Conservation (phyloP, 2,329 filamentous ascomycete species). For the Pseudogymnoascus verrucosus region DNA sequence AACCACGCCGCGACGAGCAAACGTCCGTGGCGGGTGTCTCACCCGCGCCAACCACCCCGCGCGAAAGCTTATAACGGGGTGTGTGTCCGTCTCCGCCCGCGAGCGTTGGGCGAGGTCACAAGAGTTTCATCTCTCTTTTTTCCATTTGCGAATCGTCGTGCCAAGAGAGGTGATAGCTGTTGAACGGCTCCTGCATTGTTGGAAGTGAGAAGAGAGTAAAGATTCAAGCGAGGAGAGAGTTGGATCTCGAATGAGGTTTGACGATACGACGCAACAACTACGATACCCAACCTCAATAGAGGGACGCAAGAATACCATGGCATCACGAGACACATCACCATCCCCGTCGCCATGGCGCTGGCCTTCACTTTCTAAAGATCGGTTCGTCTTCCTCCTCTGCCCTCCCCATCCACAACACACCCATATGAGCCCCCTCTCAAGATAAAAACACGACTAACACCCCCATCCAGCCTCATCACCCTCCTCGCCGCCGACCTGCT, state of each 20-base stretch:
- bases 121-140: not conserved
- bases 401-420: not conserved
- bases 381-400: not conserved
- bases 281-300: not conserved
- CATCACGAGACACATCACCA: not conserved
- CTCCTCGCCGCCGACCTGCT: constrained; percentile 23
- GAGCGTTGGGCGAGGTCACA: not conserved
- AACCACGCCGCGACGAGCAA: not conserved
- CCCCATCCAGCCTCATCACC: constrained; percentile 11
- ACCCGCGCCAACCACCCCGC: not conserved
- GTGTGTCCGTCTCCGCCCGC: not conserved
- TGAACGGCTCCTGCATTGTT: not conserved
- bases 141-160: not conserved
- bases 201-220: not conserved
- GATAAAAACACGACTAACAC: not conserved
- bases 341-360: not conserved
- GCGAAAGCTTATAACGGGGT: not conserved
- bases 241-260: not conserved
- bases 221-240: not conserved
- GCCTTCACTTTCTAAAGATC: not conserved
- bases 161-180: not conserved
- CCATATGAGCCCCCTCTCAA: not conserved
- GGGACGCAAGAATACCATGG: not conserved
- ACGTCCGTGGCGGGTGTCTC: not conserved
- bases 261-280: not conserved